Base-by-base conservation (phyloP, 164 flowering plant genomes). In the Umbilicus rupestris region DNA sequence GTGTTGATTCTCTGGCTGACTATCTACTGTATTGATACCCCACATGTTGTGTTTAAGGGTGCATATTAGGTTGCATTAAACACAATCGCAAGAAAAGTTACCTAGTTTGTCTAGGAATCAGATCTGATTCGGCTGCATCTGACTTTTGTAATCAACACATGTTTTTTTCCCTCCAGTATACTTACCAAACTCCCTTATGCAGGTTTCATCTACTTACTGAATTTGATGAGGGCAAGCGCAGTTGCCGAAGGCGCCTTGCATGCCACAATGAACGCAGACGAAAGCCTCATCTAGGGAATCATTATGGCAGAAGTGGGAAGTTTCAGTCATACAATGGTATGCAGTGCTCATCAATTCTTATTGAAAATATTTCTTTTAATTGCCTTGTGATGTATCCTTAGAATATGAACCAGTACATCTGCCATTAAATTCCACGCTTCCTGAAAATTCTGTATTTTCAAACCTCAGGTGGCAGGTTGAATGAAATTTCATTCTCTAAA, bases 221-320 rank as follows among this genome's bases (percentile, higher is more conserved):
- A 67, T 82, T 82, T 67, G 86, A 82, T 71, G 81, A 78, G 66
- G 84, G 72, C 31, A 82, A 82, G 69, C 78, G 82, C 12, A 82
- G 86, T 68, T 82, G 86, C 59, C 81, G 86, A 17, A 82, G 73
- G 75, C 83, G 86, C 50, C 81, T 82, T 63, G 82, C 84, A n/a
- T 81, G 78, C 29, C 86, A 80, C 71, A 82, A 82, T 71, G 79
- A 77, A 39, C 82, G 86, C 19, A 70, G 86, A 35, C 67, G 86
- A 63, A 82, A 80, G 64, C 79, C 82, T 66, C 84, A 77, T 64
- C 66, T 77, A 14, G 82, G 79, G 55, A 73, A 44, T 57, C 79
- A 72, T 58, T 72, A 79, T 69, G 75, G 79, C 31, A 78, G 71
- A 72, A 9, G 63, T 28, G 78, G 68, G 7, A 86, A 76, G 76